These are phyloP conservation scores for Saccharomyces pastorianus DNA, from an alignment of 1,139 yeast genomes.

Conservation along the genomic window DNA sequence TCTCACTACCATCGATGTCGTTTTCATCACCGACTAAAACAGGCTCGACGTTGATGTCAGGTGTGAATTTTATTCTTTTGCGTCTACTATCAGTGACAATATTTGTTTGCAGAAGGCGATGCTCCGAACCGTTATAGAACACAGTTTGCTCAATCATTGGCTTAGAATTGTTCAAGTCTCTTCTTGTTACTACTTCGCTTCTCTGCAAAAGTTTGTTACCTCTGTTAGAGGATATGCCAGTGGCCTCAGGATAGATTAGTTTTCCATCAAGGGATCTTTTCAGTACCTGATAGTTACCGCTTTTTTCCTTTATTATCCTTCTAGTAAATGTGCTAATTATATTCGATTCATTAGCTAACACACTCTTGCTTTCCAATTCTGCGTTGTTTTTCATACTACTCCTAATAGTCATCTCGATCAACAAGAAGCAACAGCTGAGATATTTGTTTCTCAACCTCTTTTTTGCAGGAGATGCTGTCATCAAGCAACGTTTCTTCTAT, in stretches of 20 bases:
- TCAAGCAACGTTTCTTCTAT: conserved; percentile 4
- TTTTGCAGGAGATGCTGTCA: conserved; percentile 1
- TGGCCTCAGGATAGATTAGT: conserved; percentile 20
- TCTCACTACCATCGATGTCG: conserved; percentile 14
- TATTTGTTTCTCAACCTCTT: not conserved
- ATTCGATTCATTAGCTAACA: conserved; percentile 8
- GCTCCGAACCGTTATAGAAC: conserved; percentile 32
- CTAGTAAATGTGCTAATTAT: conserved; percentile 23
- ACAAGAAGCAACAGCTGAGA: not conserved
- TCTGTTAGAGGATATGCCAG: conserved; percentile 41
- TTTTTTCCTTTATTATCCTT: conserved; percentile 26
- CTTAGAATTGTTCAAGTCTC: conserved; percentile 31
- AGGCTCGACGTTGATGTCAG: conserved; percentile 19
- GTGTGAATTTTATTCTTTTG: conserved; percentile 25
- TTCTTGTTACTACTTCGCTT: conserved; percentile 35
- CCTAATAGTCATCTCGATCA: not conserved
- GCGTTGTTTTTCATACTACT: not conserved
- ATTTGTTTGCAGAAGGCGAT: conserved; percentile 24
- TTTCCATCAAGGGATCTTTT: conserved; percentile 26
- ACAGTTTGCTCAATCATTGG: conserved; percentile 33
- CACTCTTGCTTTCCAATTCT: not conserved
- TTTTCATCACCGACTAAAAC: conserved; percentile 11
- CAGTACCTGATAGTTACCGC: conserved; percentile 29
- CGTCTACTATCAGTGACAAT: conserved; percentile 4
- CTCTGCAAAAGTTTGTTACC: conserved; percentile 52